Base-by-base conservation (phyloP, 805 yeast species). In the Kuraishia ogatae region DNA sequence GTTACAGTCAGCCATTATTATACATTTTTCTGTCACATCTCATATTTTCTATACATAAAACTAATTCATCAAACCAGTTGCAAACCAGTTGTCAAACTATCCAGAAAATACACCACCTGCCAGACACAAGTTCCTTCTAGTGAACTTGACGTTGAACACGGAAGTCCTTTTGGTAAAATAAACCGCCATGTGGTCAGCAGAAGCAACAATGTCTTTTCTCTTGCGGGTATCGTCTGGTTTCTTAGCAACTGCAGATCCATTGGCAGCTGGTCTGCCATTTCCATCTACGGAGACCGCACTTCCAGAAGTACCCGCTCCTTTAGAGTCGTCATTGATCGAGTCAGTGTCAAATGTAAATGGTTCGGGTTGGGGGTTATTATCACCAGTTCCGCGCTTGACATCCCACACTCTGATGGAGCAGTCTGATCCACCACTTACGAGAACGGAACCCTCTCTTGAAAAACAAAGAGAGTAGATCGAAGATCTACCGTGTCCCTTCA, bases 361-460 rank as follows among this genome's bases (percentile, higher is more conserved):
- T 66, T 89, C 97, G 28, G 73, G 73, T 53, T 68, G 69, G 0
- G 96, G 92, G 10, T 88, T 83, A 5, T 87, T 87, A 62, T 91
- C 97, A 54, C 78, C 77, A 0, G 97, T 90, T 54, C 89, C 90
- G 62, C 84, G 82, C 67, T 88, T 90, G 53, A 90, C 83, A 69
- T 94, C 98, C 99, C 99, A 94, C 2, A 91, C 96, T 60, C 99
- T 79, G 2, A 94, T 96, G 1, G 96, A 84, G 66, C 85, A 83
- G 72, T 94, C 99, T 1, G 96, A 91, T 52, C 96, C 97, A 22
- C 96, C 90, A 70, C 96, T 87, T 4, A 94, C 92, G 50, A 94
- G 76, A 0, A 91, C 89, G 28, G 88, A 83, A 26, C 98, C 97
- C 64, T 92, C 98, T 62, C 81, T 80, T 46, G 93, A 86, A 68